A percentile compares a stretch with the other conserved stretches of the same genome.
phyloP scores from a whole-genome alignment of 176 grass and related monocot genomes.

The Luzula sylvatica region DNA sequence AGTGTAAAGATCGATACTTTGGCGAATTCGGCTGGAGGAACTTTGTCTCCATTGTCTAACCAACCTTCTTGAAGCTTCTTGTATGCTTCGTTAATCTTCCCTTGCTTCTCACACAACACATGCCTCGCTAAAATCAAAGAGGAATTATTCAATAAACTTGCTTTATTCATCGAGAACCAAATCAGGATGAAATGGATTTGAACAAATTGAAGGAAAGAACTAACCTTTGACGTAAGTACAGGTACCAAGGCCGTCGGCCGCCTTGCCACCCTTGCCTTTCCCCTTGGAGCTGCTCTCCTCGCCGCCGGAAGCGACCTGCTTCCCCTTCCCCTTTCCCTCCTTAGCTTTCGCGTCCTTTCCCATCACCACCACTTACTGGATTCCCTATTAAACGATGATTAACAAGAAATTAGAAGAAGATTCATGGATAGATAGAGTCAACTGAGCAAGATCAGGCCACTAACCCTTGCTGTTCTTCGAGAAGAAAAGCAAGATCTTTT shows the following conservation, averaged over 20 bases:
- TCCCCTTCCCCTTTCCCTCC: constrained; percentile 75
- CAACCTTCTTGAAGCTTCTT: constrained; percentile 94
- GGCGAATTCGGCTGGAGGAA: constrained; percentile 87
- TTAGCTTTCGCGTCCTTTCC: constrained; percentile 82
- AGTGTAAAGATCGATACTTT: constrained; percentile 38
- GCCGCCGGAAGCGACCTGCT: constrained; percentile 37
- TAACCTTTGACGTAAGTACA: constrained; percentile 93
- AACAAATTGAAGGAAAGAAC: neutral
- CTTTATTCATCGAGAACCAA: neutral
- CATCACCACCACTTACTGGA: constrained; percentile 29
- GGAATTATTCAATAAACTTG: neutral
- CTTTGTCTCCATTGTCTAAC: constrained; percentile 88
- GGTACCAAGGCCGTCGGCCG: constrained; percentile 70
- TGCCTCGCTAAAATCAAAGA: constrained; percentile 52
- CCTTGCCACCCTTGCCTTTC: constrained; percentile 86
- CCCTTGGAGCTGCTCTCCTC: constrained; percentile 46
- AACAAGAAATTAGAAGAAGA: no score
- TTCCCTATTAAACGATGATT: constrained; percentile 15
- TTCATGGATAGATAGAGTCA: no score
- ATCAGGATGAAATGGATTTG: neutral
- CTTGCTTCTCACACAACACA: constrained; percentile 87
- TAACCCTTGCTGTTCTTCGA: no score
- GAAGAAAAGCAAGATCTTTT: no score
- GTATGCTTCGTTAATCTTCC: constrained; percentile 94
- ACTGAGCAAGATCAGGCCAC: no score